Evolutionary conservation across 495 filamentous ascomycete species (phyloP), one percentile per base, ranked within the genome.

Genomic region (Aspergillus mulundensis): DNA sequence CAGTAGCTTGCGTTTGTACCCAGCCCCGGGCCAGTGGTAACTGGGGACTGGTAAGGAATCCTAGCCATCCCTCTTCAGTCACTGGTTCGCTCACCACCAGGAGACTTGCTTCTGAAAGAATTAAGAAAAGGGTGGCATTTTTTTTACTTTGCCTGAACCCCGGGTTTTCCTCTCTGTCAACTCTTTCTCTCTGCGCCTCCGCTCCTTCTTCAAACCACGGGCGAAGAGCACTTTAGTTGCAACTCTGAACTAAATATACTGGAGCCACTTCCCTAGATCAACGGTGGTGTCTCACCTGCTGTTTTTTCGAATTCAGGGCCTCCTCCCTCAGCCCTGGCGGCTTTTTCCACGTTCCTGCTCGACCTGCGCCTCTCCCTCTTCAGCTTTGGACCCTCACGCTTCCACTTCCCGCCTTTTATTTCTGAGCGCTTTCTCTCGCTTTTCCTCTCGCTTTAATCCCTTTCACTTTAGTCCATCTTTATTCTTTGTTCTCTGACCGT

Each of bases 261-360:
- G 48, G 48, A 34, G 48, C 32, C 48, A 40, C 44, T 49, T 53
- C 42, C 16, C 20, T 34, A 15, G 32, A 24, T 28, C 49, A 40
- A 28, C 24, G 18, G 43, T 32, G 30, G 46, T 49, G 50, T 53
- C 41, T 54, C 48, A 60, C 43, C 53, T 12, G 19, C 46, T 52
- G 41, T 51, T 28, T 48, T 24, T 57, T 46, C 45, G 40, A 36
- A 49, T 53, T 41, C 51, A 18, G 64, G 67, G 58, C 24, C 60
- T 55, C 58, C 56, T 58, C 32, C 34, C 19, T 68, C 51, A 63
- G 69, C 67, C 68, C 70, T 72, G 71, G 69, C 30, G 70, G 70
- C 61, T 67, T 66, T 43, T 54, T 69, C 52, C 68, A 69, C 57
- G 59, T 67, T 59, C 69, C 63, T 52, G 59, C 63, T 54, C 44